A percentile compares a stretch with the other conserved stretches of the same genome.
These are phyloP conservation scores for Chaetomiaceae sp. DNA, from an alignment of 2,329 filamentous ascomycete species.

Conservation along the genomic window DNA sequence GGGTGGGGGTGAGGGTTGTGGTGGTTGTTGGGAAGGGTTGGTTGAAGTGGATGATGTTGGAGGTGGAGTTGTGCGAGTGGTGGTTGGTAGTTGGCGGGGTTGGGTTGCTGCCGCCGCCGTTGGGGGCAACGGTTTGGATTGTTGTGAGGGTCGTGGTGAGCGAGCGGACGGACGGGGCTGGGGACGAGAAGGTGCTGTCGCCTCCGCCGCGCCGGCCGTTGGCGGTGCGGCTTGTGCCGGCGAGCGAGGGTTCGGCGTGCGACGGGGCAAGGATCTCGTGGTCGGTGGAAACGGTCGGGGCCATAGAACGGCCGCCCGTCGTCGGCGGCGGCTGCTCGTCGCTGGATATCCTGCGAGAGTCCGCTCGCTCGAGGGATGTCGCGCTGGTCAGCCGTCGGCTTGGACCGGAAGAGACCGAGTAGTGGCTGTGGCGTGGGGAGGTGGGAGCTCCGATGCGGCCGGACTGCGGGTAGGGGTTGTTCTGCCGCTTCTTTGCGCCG, in stretches of 20 bases:
- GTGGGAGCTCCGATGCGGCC: constrained; percentile 44
- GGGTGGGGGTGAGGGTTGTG: constrained; percentile 63
- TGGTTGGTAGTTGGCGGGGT: constrained; percentile 29
- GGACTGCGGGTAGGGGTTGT: constrained; percentile 89
- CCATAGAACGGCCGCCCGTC: constrained; percentile 59
- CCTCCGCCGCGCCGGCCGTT: constrained; percentile 65
- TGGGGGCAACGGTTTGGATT: constrained; percentile 67
- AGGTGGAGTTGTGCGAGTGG: constrained; percentile 36
- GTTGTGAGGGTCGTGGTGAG: constrained; percentile 80
- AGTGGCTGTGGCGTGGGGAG: constrained; percentile 39
- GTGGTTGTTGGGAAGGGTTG: constrained; percentile 59
- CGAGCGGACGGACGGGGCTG: constrained; percentile 72
- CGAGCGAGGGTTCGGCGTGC: constrained; percentile 57
- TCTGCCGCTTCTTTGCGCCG: constrained; percentile 53
- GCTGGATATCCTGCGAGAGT: constrained; percentile 55
- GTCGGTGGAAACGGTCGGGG: constrained; percentile 78
- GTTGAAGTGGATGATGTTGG: constrained; percentile 54
- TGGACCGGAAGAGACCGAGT: constrained; percentile 51
- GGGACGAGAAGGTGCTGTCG: constrained; percentile 74
- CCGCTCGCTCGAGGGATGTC: constrained; percentile 50
- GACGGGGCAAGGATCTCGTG: constrained; percentile 70
- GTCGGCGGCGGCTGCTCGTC: constrained; percentile 53
- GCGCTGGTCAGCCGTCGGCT: constrained; percentile 43
- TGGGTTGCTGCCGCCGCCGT: constrained; percentile 38
- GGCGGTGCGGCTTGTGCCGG: constrained; percentile 67